phyloP scores from a whole-genome alignment of 345 rosid species.

The Eucalyptus camaldulensis region DNA sequence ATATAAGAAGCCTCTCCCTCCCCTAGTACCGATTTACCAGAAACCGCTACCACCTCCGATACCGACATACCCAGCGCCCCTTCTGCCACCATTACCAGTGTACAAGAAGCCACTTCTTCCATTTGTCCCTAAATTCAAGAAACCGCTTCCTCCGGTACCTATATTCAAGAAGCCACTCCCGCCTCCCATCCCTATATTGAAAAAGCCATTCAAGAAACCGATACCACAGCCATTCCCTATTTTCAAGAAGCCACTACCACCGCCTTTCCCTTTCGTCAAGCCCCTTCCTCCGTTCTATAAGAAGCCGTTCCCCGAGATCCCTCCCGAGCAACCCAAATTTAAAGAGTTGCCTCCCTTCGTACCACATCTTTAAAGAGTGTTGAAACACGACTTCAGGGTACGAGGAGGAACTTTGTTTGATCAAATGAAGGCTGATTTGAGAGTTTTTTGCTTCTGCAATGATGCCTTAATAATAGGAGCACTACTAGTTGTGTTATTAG shows the following conservation, averaged over 20 bases:
- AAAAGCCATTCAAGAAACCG: not conserved
- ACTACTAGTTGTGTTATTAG: not conserved
- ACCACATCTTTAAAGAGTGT: not conserved
- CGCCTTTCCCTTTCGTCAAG: not conserved
- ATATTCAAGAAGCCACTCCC: not conserved
- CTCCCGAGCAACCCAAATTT: constrained; percentile 41
- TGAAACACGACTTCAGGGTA: not conserved
- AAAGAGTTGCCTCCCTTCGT: constrained; percentile 40
- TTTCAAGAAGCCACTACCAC: not conserved
- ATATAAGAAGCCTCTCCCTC: not conserved
- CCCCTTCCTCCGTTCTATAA: constrained; percentile 34
- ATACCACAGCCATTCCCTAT: not conserved
- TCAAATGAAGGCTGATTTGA: not conserved
- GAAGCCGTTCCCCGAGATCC: constrained; percentile 10
- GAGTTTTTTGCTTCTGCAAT: not conserved
- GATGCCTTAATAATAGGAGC: not conserved
- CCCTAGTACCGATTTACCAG: not conserved
- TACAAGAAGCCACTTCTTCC: not conserved
- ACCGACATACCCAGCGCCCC: not conserved
- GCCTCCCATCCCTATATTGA: not conserved
- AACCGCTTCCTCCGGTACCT: not conserved
- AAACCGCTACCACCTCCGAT: not conserved
- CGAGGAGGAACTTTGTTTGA: not conserved
- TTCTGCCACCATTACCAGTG: constrained; percentile 12
- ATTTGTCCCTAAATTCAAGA: not conserved